Evolutionary conservation across 805 yeast species (phyloP).

Genomic region (Torulaspora quercuum): DNA sequence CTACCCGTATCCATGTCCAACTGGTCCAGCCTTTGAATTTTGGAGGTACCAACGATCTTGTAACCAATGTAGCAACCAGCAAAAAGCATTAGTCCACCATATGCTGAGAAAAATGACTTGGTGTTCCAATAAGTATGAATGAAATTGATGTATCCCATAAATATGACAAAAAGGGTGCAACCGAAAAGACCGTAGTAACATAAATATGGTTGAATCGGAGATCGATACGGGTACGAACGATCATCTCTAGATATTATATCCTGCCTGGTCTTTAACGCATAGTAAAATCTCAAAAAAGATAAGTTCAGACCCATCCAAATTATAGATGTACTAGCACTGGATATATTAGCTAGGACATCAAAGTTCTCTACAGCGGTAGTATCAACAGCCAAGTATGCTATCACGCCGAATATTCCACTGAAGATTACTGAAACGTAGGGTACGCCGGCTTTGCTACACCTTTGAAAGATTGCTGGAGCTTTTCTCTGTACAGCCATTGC

Average conservation of each 20-base stretch:
- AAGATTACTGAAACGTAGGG: slow-evolving; percentile 69
- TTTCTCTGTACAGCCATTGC: slow-evolving; percentile 52
- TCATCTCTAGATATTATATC: slow-evolving; percentile 64
- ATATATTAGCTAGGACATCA: slow-evolving; percentile 60
- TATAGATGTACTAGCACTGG: slow-evolving; percentile 70
- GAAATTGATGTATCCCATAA: slow-evolving; percentile 63
- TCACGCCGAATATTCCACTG: slow-evolving; percentile 56
- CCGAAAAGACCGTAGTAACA: slow-evolving; percentile 62
- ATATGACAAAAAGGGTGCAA: slow-evolving; percentile 46
- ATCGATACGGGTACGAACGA: slow-evolving; percentile 61
- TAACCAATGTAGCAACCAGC: slow-evolving; percentile 50
- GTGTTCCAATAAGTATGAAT: slow-evolving; percentile 57
- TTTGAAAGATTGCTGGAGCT: slow-evolving; percentile 58
- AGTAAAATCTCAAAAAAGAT: slow-evolving; percentile 60
- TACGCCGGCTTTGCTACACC: slow-evolving; percentile 62
- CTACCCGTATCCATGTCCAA: slow-evolving; percentile 81
- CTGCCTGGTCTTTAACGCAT: slow-evolving; percentile 56
- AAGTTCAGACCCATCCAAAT: slow-evolving; percentile 76
- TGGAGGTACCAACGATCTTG: slow-evolving; percentile 58
- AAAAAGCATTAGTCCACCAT: slow-evolving; percentile 58
- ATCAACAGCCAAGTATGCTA: slow-evolving; percentile 59
- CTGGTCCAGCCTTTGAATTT: slow-evolving; percentile 64
- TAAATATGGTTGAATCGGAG: slow-evolving; percentile 66
- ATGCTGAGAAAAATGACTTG: slow-evolving; percentile 59
- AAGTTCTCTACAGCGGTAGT: slow-evolving; percentile 59